Evolutionary conservation across 305 asterid genomes (phyloP).

Genomic region (Petunia hybrid): DNA sequence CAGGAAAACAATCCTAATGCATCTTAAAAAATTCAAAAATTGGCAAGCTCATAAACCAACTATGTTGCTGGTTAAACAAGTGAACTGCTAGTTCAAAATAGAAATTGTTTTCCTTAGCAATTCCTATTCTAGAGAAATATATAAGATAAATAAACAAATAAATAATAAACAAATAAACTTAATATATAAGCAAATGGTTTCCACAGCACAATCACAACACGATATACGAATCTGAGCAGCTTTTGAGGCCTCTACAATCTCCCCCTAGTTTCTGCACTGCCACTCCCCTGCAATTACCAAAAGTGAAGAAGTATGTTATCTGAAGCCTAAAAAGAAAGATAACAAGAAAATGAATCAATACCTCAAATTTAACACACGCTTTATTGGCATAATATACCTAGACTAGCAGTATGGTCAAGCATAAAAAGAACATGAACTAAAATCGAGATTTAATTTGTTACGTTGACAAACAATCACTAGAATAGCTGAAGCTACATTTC

Average conservation of each 20-base stretch:
- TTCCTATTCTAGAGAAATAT: not conserved
- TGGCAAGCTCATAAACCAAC: conserved; percentile 6
- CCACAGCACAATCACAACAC: not conserved
- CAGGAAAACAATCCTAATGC: not conserved
- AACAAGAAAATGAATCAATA: conserved; percentile 11
- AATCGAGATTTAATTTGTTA: not conserved
- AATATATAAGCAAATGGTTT: not conserved
- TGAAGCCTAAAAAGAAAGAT: not conserved
- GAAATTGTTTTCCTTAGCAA: not conserved
- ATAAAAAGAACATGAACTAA: conserved; percentile 1
- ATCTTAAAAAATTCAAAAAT: not conserved
- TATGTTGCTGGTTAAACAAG: not conserved
- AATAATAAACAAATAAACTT: not conserved
- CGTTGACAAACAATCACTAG: not conserved
- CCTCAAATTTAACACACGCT: not conserved
- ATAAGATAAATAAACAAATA: not conserved
- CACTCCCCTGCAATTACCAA: not conserved
- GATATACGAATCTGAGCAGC: conserved; percentile 2
- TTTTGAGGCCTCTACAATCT: not conserved
- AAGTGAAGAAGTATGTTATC: not conserved
- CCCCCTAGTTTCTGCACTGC: conserved; percentile 19
- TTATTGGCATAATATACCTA: not conserved
- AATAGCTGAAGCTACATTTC: conserved; percentile 11
- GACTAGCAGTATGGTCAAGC: not conserved
- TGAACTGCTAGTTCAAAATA: not conserved